Percentiles rank a stretch among this genome's conserved stretches.
Evolutionary conservation across 306 rosid species (phyloP).

Genomic region (Cyclanthera cordifolia): DNA sequence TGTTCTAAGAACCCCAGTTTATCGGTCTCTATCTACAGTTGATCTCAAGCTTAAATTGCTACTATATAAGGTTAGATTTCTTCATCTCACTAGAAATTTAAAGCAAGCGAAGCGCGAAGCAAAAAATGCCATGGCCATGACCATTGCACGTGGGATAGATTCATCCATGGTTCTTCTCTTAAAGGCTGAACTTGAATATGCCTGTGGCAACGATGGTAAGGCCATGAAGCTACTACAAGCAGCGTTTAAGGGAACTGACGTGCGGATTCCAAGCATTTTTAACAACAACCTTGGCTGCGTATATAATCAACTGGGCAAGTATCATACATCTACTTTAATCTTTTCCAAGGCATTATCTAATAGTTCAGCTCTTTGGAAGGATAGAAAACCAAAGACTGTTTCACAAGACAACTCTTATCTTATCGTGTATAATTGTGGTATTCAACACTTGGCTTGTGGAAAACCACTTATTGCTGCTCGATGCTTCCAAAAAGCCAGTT

Average conservation of each 20-base stretch:
- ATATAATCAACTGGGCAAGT: slow-evolving; percentile 85
- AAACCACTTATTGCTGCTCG: slow-evolving; percentile 81
- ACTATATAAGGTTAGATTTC: slow-evolving; percentile 78
- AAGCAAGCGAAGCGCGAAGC: slow-evolving; percentile 95
- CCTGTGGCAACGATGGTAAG: slow-evolving; percentile 90
- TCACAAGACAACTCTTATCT: slow-evolving; percentile 78
- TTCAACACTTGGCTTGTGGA: slow-evolving; percentile 84
- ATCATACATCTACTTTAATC: slow-evolving; percentile 70
- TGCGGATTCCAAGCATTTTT: slow-evolving; percentile 56
- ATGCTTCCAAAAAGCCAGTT: slow-evolving; percentile 85
- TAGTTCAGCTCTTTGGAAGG: slow-evolving; percentile 72
- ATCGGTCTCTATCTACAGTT: slow-evolving; percentile 50
- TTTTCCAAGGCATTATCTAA: slow-evolving; percentile 72
- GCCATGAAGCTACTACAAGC: slow-evolving; percentile 92
- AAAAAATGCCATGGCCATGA: slow-evolving; percentile 91
- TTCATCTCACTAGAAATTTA: slow-evolving; percentile 74
- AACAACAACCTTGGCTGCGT: slow-evolving; percentile 95
- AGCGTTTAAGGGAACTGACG: slow-evolving; percentile 64
- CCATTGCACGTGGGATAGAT: slow-evolving; percentile 80
- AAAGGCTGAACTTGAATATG: slow-evolving; percentile 94
- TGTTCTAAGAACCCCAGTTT: slow-evolving; percentile 48
- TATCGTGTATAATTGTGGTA: slow-evolving; percentile 73
- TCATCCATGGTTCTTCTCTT: slow-evolving; percentile 83
- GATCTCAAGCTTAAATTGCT: slow-evolving; percentile 87
- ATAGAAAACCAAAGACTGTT: slow-evolving; percentile 57